A percentile compares a stretch with the other conserved stretches of the same genome.
Evolutionary conservation across 116 monocot genomes (phyloP).

Genomic region (Phalaenopsis hybrid): DNA sequence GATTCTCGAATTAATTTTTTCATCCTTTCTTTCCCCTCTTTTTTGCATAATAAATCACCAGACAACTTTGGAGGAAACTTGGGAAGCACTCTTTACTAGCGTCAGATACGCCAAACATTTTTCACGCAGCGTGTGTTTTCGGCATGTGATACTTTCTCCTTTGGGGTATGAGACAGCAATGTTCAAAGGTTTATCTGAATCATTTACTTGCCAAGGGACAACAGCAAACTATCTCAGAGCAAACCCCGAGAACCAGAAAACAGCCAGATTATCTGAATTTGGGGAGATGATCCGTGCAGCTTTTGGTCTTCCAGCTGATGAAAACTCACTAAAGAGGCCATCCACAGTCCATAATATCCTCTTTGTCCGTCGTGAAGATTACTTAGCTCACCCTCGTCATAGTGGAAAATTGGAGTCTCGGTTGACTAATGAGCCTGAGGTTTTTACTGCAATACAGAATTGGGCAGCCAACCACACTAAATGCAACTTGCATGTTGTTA

Average conservation of each 20-base stretch:
- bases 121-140: conserved; percentile 74
- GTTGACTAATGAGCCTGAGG: conserved; percentile 76
- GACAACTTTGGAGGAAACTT: conserved; percentile 80
- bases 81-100: conserved; percentile 88
- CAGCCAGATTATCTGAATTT: conserved; percentile 72
- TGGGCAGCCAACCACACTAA: conserved; percentile 52
- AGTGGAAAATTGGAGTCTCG: conserved; percentile 70
- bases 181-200: conserved; percentile 80
- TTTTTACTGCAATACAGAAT: conserved; percentile 47
- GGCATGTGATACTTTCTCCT: conserved; percentile 75
- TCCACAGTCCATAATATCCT: conserved; percentile 53
- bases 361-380: conserved; percentile 89
- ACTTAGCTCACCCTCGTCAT: conserved; percentile 91
- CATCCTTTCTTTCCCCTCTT: not conserved
- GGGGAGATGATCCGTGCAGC: conserved; percentile 83
- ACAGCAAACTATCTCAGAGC: conserved; percentile 28
- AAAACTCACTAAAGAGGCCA: conserved; percentile 19
- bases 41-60: conserved; percentile 22
- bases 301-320: conserved; percentile 39
- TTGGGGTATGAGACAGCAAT: conserved; percentile 92
- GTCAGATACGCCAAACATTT: conserved; percentile 86
- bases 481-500: conserved; percentile 69
- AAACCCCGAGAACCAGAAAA: conserved; percentile 51
- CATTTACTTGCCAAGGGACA: conserved; percentile 60
- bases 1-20: not conserved